These are phyloP conservation scores for Plenodomus biglobosus DNA, from an alignment of 2,329 filamentous ascomycete genomes.

Conservation along the genomic window DNA sequence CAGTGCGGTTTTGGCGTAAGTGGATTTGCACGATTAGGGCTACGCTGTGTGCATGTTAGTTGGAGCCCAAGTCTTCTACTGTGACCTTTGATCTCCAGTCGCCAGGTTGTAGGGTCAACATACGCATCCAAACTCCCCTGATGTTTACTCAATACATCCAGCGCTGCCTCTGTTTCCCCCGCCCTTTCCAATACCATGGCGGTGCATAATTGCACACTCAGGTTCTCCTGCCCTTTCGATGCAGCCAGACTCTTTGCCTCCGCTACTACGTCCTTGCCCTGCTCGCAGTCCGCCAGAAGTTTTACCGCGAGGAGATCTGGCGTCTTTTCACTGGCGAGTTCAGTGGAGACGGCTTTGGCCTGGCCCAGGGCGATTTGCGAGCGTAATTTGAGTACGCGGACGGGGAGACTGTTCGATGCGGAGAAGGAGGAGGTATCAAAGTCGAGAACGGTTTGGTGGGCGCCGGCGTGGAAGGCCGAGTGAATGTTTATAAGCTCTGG, in stretches of 20 bases:
- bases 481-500: slow-evolving; percentile 68
- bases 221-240: slow-evolving; percentile 66
- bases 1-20: slow-evolving; percentile 85
- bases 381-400: slow-evolving; percentile 76
- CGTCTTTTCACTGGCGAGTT: slow-evolving; percentile 62
- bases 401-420: slow-evolving; percentile 72
- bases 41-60: slow-evolving; percentile 57
- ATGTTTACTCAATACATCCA: slow-evolving; percentile 77
- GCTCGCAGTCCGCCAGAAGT: slow-evolving; percentile 68
- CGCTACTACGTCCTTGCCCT: slow-evolving; percentile 48
- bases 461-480: slow-evolving; percentile 71
- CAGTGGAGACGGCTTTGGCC: slow-evolving; percentile 69
- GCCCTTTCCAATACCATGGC: slow-evolving; percentile 80
- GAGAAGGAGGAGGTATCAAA: slow-evolving; percentile 82
- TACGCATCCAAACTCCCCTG: slow-evolving; percentile 79
- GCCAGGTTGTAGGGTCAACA: no score
- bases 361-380: slow-evolving; percentile 82
- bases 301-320: slow-evolving; percentile 77
- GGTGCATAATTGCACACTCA: slow-evolving; percentile 75
- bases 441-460: slow-evolving; percentile 83
- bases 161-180: slow-evolving; percentile 81
- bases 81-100: no score
- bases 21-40: slow-evolving; percentile 90
- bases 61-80: not conserved
- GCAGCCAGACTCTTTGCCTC: slow-evolving; percentile 70